phyloP scores from a whole-genome alignment of 1,284 basidiomycete species.

The Abortiporus biennis region DNA sequence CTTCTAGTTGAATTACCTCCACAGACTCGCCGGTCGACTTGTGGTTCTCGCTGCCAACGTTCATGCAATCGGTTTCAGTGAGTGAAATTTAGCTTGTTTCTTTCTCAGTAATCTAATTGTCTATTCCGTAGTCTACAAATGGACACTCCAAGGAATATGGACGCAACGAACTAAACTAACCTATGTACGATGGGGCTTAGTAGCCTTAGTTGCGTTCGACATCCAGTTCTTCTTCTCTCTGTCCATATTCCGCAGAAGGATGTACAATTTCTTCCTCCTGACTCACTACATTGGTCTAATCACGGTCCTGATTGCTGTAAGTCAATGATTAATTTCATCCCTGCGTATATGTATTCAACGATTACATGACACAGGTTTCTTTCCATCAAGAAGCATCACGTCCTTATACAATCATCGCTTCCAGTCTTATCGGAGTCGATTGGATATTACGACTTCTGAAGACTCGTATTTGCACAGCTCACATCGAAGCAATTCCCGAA shows the following conservation, averaged over 20 bases:
- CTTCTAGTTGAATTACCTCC: conserved; percentile 62
- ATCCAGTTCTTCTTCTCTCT: conserved; percentile 43
- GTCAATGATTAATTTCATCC: conserved; percentile 26
- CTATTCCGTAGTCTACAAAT: conserved; percentile 39
- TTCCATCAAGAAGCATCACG: conserved; percentile 35
- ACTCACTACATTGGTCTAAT: conserved; percentile 43
- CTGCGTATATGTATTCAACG: neutral
- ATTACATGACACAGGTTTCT: conserved; percentile 28
- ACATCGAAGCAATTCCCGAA: conserved; percentile 45
- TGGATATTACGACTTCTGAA: conserved; percentile 56
- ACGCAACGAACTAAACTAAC: conserved; percentile 23
- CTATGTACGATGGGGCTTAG: conserved; percentile 38
- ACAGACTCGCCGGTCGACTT: conserved; percentile 61
- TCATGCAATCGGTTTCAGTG: conserved; percentile 54
- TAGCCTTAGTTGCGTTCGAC: conserved; percentile 41
- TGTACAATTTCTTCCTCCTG: conserved; percentile 51
- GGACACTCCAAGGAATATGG: conserved; percentile 37
- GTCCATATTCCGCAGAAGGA: conserved; percentile 38
- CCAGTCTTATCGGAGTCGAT: conserved; percentile 57
- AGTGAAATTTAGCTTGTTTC: conserved; percentile 17
- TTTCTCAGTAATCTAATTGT: neutral
- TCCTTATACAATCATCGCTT: conserved; percentile 46
- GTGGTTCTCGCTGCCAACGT: conserved; percentile 55
- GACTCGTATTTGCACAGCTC: conserved; percentile 52
- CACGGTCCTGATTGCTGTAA: conserved; percentile 34